A percentile compares a stretch with the other conserved stretches of the same genome.
phyloP scores from a whole-genome alignment of 2,329 filamentous ascomycete species.

The Claviceps monticola region DNA sequence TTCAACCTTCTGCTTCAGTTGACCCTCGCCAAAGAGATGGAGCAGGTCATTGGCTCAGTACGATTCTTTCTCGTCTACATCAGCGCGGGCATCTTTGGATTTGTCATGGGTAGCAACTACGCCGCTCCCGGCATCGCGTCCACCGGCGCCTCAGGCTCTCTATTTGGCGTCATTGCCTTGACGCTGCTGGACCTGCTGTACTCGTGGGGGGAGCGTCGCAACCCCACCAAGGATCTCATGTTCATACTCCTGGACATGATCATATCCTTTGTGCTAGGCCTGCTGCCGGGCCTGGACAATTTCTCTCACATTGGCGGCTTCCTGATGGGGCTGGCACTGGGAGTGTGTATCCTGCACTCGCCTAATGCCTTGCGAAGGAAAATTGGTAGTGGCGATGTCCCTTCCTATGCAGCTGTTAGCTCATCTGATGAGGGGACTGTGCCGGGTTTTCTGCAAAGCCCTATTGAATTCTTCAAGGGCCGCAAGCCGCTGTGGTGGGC shows the following conservation, averaged over 20 bases:
- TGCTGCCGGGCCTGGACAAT: constrained; percentile 89
- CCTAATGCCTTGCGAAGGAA: constrained; percentile 65
- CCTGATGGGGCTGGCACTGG: constrained; percentile 76
- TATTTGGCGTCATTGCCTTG: constrained; percentile 87
- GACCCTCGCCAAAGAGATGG: constrained; percentile 84
- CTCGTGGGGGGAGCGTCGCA: constrained; percentile 69
- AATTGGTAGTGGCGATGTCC: constrained; percentile 46
- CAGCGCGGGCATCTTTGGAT: constrained; percentile 84
- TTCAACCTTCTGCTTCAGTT: constrained; percentile 92
- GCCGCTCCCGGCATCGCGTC: constrained; percentile 70
- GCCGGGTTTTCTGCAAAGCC: constrained; percentile 44
- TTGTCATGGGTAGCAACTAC: constrained; percentile 89
- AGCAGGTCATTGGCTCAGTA: constrained; percentile 73
- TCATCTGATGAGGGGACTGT: constrained; percentile 33
- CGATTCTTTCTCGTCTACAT: constrained; percentile 87
- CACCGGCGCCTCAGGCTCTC: constrained; percentile 74
- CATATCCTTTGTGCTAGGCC: constrained; percentile 82
- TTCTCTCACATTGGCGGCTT: constrained; percentile 97
- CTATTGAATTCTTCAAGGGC: constrained; percentile 75
- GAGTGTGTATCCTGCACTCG: constrained; percentile 77
- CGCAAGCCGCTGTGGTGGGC: constrained; percentile 92
- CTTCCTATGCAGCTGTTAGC: constrained; percentile 57
- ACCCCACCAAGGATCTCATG: constrained; percentile 69
- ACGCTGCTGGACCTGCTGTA: constrained; percentile 83
- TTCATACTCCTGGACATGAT: constrained; percentile 76